These are phyloP conservation scores for Arthroderma sp. DNA, from an alignment of 2,329 filamentous ascomycete species.

Conservation along the genomic window DNA sequence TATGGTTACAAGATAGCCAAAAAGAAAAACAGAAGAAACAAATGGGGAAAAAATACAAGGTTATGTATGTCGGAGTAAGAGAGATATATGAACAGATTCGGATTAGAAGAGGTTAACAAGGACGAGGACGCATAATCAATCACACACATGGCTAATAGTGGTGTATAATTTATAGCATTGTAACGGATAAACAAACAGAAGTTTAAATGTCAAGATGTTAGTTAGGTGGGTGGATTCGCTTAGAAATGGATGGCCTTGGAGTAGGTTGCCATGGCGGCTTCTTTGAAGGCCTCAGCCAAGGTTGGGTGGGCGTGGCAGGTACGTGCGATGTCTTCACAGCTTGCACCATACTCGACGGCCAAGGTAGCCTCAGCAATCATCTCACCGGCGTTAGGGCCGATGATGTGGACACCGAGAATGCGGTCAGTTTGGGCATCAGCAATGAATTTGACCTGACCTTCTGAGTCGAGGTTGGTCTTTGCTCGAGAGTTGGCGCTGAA, in stretches of 20 bases:
- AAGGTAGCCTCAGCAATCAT: slow-evolving; percentile 98
- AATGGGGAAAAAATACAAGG: not conserved
- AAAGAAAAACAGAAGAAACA: not conserved
- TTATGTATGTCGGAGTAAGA: not conserved
- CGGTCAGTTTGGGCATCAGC: slow-evolving; percentile 93
- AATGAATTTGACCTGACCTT: slow-evolving; percentile 94
- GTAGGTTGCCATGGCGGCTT: slow-evolving; percentile 97
- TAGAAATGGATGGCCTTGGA: slow-evolving; percentile 94
- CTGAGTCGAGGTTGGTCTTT: slow-evolving; percentile 95
- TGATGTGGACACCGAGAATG: slow-evolving; percentile 89
- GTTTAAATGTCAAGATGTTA: not conserved
- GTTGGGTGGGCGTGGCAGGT: slow-evolving; percentile 97
- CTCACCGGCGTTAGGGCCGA: slow-evolving; percentile 90
- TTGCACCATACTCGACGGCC: slow-evolving; percentile 91
- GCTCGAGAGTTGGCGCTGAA: slow-evolving; percentile 97
- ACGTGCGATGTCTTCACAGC: slow-evolving; percentile 83
- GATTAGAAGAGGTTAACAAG: no score
- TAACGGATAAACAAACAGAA: not conserved
- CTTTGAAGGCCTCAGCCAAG: slow-evolving; percentile 95
- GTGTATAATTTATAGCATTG: not conserved
- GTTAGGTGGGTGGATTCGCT: not conserved
- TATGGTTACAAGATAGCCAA: slow-evolving; percentile 4
- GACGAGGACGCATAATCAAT: no score
- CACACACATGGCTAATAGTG: no score
- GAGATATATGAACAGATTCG: no score